Conservation (phyloP, 371 early-diverging fungal genomes). For the Entomophthora muscae region DNA sequence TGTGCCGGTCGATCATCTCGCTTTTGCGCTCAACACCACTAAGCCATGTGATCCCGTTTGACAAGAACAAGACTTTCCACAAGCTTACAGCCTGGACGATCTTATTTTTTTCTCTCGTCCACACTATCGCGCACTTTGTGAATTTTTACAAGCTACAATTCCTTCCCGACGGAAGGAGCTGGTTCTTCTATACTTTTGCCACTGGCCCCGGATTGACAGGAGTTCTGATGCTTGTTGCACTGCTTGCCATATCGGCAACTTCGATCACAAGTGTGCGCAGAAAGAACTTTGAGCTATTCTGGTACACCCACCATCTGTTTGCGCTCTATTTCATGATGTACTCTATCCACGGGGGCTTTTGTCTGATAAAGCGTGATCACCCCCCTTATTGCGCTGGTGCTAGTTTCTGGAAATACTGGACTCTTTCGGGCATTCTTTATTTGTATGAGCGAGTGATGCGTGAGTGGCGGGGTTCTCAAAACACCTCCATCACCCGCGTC, state of each 20-base stretch:
- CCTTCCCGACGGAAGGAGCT: conserved; percentile 13
- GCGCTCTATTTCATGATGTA: conserved; percentile 57
- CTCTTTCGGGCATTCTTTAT: conserved; percentile 43
- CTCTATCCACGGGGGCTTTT: conserved; percentile 67
- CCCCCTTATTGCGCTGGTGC: conserved; percentile 47
- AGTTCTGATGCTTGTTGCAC: conserved; percentile 43
- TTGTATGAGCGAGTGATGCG: conserved; percentile 48
- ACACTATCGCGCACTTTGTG: conserved; percentile 48
- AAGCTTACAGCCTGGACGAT: conserved; percentile 60
- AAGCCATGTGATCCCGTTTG: conserved; percentile 59
- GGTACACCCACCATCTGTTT: conserved; percentile 74
- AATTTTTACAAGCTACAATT: conserved; percentile 36
- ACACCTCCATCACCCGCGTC: conserved; percentile 43
- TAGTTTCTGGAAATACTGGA: conserved; percentile 68
- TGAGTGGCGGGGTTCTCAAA: conserved; percentile 45
- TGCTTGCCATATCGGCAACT: conserved; percentile 48
- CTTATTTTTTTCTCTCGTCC: conserved; percentile 52
- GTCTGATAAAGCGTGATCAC: conserved; percentile 52
- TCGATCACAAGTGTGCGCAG: conserved; percentile 35
- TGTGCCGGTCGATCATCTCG: conserved; percentile 64
- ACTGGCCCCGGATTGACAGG: conserved; percentile 65
- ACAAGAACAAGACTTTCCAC: conserved; percentile 68
- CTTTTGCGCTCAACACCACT: conserved; percentile 49
- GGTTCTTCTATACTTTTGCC: conserved; percentile 23
- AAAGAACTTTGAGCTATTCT: conserved; percentile 60